A percentile compares a stretch with the other conserved stretches of the same genome.
Conservation (phyloP, 2,329 filamentous ascomycete species). For the Akanthomyces uredinophilus region DNA sequence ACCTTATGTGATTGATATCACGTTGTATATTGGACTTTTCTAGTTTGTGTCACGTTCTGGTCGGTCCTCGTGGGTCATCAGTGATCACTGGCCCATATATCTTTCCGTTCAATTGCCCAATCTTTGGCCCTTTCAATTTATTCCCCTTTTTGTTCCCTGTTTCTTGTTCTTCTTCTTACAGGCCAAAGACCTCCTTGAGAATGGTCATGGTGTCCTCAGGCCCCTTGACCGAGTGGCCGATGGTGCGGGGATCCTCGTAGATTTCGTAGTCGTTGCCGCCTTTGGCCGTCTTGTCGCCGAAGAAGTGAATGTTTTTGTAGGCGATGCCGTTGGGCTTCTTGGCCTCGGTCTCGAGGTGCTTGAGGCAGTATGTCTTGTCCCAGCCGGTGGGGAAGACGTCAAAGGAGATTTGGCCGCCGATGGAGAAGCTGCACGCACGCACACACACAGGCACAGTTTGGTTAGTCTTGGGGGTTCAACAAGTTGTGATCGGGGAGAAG, state of each 20-base stretch:
- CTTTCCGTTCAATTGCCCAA: neutral
- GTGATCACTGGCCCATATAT: too few relatives aligned
- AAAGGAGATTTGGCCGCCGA: slow-evolving; percentile 96
- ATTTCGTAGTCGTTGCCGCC: slow-evolving; percentile 98
- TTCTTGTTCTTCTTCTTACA: slow-evolving; percentile 36
- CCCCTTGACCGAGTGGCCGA: slow-evolving; percentile 75
- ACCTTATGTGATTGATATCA: neutral
- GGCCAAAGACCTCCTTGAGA: slow-evolving; percentile 74
- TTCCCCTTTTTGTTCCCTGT: neutral
- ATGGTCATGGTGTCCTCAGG: slow-evolving; percentile 78
- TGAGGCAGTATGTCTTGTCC: slow-evolving; percentile 98
- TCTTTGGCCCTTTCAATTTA: neutral
- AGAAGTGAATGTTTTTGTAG: slow-evolving; percentile 93
- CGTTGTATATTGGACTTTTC: neutral
- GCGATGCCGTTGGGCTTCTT: slow-evolving; percentile 62
- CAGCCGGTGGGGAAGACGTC: slow-evolving; percentile 95
- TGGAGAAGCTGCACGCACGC: slow-evolving; percentile 62
- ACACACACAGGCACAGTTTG: too few relatives aligned
- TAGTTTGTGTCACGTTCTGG: too few relatives aligned
- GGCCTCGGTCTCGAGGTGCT: slow-evolving; percentile 78
- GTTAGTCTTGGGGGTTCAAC: neutral
- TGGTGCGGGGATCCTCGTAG: slow-evolving; percentile 72
- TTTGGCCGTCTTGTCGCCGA: slow-evolving; percentile 88
- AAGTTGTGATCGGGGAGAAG: too few relatives aligned
- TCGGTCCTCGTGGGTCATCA: too few relatives aligned